Base-by-base conservation (phyloP, 169 alveolate genomes). In the Plasmodium ovale region DNA sequence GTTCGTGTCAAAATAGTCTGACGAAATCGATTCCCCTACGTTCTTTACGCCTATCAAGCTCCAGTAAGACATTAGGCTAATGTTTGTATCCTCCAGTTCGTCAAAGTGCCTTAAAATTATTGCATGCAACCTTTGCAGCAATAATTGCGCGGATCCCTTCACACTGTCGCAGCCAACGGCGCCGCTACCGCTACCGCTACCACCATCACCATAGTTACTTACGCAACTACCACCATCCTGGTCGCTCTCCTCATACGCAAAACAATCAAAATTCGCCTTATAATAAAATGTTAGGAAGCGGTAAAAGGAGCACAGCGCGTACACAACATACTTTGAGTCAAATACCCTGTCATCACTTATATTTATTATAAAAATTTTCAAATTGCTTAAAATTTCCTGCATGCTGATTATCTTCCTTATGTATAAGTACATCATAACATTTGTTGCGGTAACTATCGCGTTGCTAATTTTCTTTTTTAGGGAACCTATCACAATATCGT, bases 361-460 rank as follows among this genome's bases (percentile, higher is more conserved):
- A 69, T 39, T 53, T 9, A 2, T 21, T 19, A 85, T 12, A 10
- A 85, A 29, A 44, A 68, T 37, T 47, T 85, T 54, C 25, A 85
- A 3, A 14, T 29, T 68, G 21, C 35, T 27, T 35, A 44, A 16
- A 35, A 85, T 69, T 27, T 85, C 87, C 33, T 85, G 5, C 19
- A 85, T 72, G 42, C 21, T 49, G 12, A 85, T 68, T 44, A 85
- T 49, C 16, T 85, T 69, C 37, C 59, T 85, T 68, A 85, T 85
- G 64, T 85, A 85, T 42, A 85, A 72, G 62, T 85, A 85, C 56
- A 67, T 64, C 74, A 85, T 69, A 19, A 85, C 64, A 21, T 85
- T 85, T n/a, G 73, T 29, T 23, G 69, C 7, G 14, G 71, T 58
- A 27, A 85, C 29, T 31, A 85, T 29, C 3, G 49, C 47, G 44